A percentile compares a stretch with the other conserved stretches of the same genome.
Evolutionary conservation across 257 asterid species (phyloP).

Genomic region (Nicotiana knightiana): DNA sequence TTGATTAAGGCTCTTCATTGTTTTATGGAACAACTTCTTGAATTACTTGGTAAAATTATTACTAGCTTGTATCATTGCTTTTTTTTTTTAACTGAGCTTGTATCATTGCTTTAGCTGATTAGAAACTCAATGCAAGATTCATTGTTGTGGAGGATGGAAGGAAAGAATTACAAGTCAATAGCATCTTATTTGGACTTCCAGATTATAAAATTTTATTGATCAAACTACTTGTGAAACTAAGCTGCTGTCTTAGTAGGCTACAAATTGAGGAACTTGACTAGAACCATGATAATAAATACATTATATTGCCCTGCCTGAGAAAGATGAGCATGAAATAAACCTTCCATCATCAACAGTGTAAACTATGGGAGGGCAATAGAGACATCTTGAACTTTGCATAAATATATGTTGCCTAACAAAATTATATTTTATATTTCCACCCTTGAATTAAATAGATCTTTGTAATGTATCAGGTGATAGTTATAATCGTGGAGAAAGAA

Average conservation of each 20-base stretch:
- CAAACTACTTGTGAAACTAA: background rate
- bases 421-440: background rate
- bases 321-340: background rate
- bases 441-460: background rate
- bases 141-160: background rate
- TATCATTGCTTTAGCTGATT: background rate
- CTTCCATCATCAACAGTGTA: background rate
- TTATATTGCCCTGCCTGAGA: background rate
- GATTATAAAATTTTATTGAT: background rate
- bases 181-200: background rate
- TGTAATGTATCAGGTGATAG: slow-evolving; percentile 52
- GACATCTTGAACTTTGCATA: background rate
- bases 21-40: background rate
- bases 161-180: background rate
- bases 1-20: background rate
- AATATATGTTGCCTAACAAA: background rate
- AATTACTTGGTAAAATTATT: background rate
- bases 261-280: background rate
- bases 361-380: background rate
- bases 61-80: background rate
- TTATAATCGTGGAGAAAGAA: slow-evolving; percentile 85
- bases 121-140: background rate
- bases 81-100: background rate
- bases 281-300: background rate
- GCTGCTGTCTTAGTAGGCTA: background rate